Conservation (phyloP, 306 rosid species). For the Rosa persica region DNA sequence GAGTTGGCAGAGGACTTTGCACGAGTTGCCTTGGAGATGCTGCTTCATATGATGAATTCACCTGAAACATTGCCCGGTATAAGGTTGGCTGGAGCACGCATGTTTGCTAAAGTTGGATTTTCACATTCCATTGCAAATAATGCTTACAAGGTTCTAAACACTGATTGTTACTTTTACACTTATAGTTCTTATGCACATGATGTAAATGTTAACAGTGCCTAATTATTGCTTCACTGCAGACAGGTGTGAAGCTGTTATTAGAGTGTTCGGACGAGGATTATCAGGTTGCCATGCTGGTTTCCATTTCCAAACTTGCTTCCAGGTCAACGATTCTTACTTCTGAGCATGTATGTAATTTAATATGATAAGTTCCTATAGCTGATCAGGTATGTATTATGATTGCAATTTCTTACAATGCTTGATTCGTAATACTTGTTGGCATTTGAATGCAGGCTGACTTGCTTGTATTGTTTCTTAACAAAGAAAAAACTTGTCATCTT, state of each 20-base stretch:
- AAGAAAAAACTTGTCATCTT: constrained; percentile 40
- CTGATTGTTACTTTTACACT: not conserved
- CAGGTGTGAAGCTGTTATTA: constrained; percentile 51
- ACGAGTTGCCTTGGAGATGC: constrained; percentile 55
- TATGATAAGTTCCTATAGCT: constrained; percentile 28
- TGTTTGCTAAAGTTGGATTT: constrained; percentile 61
- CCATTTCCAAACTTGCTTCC: constrained; percentile 71
- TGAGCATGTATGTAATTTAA: constrained; percentile 47
- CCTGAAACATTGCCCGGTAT: constrained; percentile 38
- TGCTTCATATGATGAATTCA: constrained; percentile 53
- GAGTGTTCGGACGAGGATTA: constrained; percentile 51
- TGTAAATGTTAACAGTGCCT: not conserved
- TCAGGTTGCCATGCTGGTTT: constrained; percentile 58
- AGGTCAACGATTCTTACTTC: constrained; percentile 43
- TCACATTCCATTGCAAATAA: constrained; percentile 53
- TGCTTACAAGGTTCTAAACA: constrained; percentile 58
- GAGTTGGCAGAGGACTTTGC: constrained; percentile 84
- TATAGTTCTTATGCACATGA: not conserved
- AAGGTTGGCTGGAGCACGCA: constrained; percentile 58
- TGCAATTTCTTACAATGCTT: not conserved
- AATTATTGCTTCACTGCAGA: constrained; percentile 42
- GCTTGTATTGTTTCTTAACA: constrained; percentile 53
- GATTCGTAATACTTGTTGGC: not conserved
- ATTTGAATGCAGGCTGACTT: constrained; percentile 56
- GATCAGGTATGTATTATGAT: constrained; percentile 45